Base-by-base conservation (phyloP, 805 yeast species). In the Yarrowia bubula region DNA sequence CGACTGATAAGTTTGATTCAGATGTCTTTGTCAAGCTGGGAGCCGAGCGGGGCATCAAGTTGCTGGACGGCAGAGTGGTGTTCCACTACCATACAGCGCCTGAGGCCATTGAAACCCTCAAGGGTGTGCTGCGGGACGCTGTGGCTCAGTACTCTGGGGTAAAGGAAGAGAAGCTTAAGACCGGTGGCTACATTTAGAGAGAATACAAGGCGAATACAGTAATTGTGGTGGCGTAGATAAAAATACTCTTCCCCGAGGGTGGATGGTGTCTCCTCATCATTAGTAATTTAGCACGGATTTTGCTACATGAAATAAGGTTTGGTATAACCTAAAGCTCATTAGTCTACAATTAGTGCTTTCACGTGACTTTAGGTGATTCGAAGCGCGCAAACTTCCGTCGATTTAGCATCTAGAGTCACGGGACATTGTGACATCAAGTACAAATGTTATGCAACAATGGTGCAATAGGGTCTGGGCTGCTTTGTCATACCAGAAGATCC, bases 1-100 rank as follows among this genome's bases (percentile, higher is more conserved):
- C 88, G 70, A 55, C 70, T 62, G 92, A 90, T 72, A 75, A 73
- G 57, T 82, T 91, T 75, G 84, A 87, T 72, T 84, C 86, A 32
- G 81, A 76, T 17, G 78, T 79, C 35, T 76, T 90, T 66, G 80
- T 79, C 31, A 80, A 81, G 69, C 76, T 81, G 66, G 90, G 87
- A 66, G 74, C 78, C 48, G 84, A 88, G 70, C 79, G 85, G 72
- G 83, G 84, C 57, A 81, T 92, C 65, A 86, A 83, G 70, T 75
- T 88, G 42, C 81, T 82, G 83, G 91, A 92, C 60, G 86, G 86
- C 62, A 83, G 97, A 72, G 76, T 92, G 51, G 90, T 96, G 1
- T 87, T 92, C 80, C 96, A 90, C 70, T 86, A 84, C 75, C 92
- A 87, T 75, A 82, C 80, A 1, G 17, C 64, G 3, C 42, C 41